Percentiles rank a stretch among this genome's conserved stretches.
Conservation (phyloP, 73 alveolate species). For the Tetrahymena malaccensis region DNA sequence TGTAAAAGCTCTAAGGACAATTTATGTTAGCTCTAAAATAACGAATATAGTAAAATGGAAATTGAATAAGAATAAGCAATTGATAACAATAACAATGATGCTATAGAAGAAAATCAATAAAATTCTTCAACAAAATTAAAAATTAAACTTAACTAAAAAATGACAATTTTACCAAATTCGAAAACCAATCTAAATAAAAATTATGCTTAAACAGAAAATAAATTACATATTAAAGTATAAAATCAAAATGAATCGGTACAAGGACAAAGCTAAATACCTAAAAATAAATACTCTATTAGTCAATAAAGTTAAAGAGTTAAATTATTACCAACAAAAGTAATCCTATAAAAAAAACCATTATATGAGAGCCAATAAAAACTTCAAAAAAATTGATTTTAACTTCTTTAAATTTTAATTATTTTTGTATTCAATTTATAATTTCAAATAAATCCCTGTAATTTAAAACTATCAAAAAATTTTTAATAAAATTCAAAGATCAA, state of each 20-base stretch:
- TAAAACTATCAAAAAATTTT: too few species aligned
- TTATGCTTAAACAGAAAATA: background rate
- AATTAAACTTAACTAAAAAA: too few species aligned
- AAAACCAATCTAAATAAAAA: too few species aligned
- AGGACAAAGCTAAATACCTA: background rate
- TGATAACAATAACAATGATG: background rate
- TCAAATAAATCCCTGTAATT: too few species aligned
- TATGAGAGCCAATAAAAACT: background rate
- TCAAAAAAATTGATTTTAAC: background rate
- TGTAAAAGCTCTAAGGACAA: background rate
- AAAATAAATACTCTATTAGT: background rate
- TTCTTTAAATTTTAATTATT: too few species aligned
- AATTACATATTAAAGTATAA: background rate
- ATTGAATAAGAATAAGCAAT: background rate
- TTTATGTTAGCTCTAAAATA: background rate
- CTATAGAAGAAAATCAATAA: too few species aligned
- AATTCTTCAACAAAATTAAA: background rate
- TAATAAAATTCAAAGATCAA: too few species aligned
- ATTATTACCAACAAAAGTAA: background rate
- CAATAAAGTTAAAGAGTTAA: background rate
- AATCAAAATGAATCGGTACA: too few species aligned
- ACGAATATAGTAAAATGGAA: background rate
- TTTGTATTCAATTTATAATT: too few species aligned
- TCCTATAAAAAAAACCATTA: too few species aligned
- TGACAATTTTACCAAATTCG: background rate